Percentiles rank a stretch among this genome's conserved stretches.
phyloP scores from a whole-genome alignment of 495 filamentous ascomycete genomes.

The Lophium mytilinum region DNA sequence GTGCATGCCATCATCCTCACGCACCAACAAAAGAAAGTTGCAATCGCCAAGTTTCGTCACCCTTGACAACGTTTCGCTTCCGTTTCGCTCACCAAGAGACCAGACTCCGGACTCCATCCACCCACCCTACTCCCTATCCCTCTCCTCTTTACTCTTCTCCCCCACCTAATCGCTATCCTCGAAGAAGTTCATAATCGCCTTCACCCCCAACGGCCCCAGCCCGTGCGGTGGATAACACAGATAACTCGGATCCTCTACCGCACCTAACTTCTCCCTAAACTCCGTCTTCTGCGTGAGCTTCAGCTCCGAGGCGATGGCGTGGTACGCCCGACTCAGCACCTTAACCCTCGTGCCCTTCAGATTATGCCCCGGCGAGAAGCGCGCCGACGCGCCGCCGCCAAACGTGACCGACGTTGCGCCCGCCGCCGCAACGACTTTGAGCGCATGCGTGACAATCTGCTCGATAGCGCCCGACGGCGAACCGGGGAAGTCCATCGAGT shows the following conservation, averaged over 20 bases:
- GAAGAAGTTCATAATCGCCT: conserved; percentile 75
- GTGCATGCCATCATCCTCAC: no score
- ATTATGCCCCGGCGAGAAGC: conserved; percentile 65
- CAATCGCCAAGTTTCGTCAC: no score
- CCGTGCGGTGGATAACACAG: conserved; percentile 77
- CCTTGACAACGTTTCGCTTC: no score
- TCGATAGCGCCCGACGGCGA: conserved; percentile 75
- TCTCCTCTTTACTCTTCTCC: not conserved
- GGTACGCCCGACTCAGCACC: conserved; percentile 68
- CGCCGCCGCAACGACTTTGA: conserved; percentile 54
- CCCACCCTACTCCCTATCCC: not conserved
- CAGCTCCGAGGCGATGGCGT: conserved; percentile 66
- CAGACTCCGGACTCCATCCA: not conserved
- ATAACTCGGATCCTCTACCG: conserved; percentile 65
- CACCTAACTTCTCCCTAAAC: conserved; percentile 79
- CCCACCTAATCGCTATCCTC: conserved; percentile 49
- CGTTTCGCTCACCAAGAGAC: no score
- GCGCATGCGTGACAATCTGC: conserved; percentile 65
- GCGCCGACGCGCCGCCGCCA: conserved; percentile 61
- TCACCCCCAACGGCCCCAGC: conserved; percentile 63
- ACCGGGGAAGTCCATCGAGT: conserved; percentile 74
- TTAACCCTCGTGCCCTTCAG: conserved; percentile 63
- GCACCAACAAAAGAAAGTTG: no score
- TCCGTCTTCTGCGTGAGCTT: conserved; percentile 75
- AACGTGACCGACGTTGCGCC: conserved; percentile 68